These are phyloP conservation scores for Cyclotella cryptica DNA, from an alignment of 108 stramenopile genomes.

Conservation along the genomic window DNA sequence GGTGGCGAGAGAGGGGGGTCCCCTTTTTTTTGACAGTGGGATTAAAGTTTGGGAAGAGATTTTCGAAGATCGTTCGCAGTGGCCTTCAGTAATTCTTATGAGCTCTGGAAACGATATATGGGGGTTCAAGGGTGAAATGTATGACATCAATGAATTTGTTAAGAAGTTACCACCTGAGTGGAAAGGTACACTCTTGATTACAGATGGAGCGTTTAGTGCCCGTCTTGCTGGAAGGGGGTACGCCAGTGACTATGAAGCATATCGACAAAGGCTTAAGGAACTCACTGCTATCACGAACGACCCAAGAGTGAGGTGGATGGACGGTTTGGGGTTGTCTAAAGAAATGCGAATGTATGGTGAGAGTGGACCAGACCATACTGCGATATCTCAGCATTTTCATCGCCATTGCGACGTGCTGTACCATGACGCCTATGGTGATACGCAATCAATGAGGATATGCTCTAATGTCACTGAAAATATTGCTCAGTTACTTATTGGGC, in stretches of 20 bases:
- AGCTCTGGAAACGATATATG: slow-evolving; percentile 14
- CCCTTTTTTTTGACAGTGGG: slow-evolving; percentile 29
- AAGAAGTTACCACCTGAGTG: slow-evolving; percentile 13
- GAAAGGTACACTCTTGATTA: slow-evolving; percentile 39
- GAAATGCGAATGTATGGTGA: slow-evolving; percentile 49
- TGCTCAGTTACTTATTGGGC: slow-evolving; percentile 40
- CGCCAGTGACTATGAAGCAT: slow-evolving; percentile 12
- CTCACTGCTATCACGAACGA: slow-evolving; percentile 24
- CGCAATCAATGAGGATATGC: slow-evolving; percentile 20
- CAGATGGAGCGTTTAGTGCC: slow-evolving; percentile 29
- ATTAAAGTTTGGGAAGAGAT: slow-evolving; percentile 43
- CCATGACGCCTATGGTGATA: not conserved
- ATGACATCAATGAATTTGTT: slow-evolving; percentile 22
- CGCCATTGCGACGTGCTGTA: slow-evolving; percentile 15
- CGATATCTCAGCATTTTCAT: slow-evolving; percentile 41
- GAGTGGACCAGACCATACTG: slow-evolving; percentile 21
- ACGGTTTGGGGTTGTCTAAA: slow-evolving; percentile 38
- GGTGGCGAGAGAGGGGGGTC: slow-evolving; percentile 21
- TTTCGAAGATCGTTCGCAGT: slow-evolving; percentile 28
- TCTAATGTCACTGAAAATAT: slow-evolving; percentile 44
- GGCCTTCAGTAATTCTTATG: slow-evolving; percentile 41
- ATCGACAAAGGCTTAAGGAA: slow-evolving; percentile 5
- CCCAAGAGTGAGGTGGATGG: slow-evolving; percentile 40
- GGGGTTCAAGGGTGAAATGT: slow-evolving; percentile 10
- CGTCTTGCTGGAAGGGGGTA: slow-evolving; percentile 11